These are phyloP conservation scores for Beauveria caledonica DNA, from an alignment of 2,329 filamentous ascomycete species.

Conservation along the genomic window DNA sequence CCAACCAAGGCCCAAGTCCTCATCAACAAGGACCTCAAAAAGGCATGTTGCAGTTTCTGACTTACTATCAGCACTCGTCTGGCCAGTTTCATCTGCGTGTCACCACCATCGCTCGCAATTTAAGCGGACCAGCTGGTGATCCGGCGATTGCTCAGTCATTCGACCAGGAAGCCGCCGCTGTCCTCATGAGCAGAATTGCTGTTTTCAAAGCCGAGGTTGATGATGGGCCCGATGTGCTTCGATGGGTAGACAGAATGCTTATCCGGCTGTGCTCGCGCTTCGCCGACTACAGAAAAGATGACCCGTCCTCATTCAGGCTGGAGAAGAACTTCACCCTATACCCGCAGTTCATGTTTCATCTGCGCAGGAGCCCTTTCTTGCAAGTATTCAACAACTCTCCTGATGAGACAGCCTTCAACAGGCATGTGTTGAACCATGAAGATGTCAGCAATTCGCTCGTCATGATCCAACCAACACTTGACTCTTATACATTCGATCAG, in stretches of 20 bases:
- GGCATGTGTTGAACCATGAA: slow-evolving; percentile 94
- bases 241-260: slow-evolving; percentile 98
- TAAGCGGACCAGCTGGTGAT: slow-evolving; percentile 90
- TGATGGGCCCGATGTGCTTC: slow-evolving; percentile 92
- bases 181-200: slow-evolving; percentile 97
- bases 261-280: slow-evolving; percentile 94
- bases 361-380: slow-evolving; percentile 91
- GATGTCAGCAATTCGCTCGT: slow-evolving; percentile 93
- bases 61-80: slow-evolving; percentile 95
- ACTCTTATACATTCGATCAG: slow-evolving; percentile 95
- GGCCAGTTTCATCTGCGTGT: slow-evolving; percentile 94
- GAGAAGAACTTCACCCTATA: slow-evolving; percentile 99
- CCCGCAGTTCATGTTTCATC: slow-evolving; percentile 99
- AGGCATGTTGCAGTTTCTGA: slow-evolving; percentile 96
- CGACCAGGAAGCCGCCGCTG: slow-evolving; percentile 94
- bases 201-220: slow-evolving; percentile 99
- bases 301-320: slow-evolving; percentile 89
- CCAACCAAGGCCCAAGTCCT: slow-evolving; percentile 79
- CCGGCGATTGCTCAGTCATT: slow-evolving; percentile 94
- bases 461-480: slow-evolving; percentile 97
- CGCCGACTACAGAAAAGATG: slow-evolving; percentile 96
- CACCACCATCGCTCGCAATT: slow-evolving; percentile 82
- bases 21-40: slow-evolving; percentile 84
- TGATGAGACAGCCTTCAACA: slow-evolving; percentile 97
- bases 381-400: slow-evolving; percentile 99